These are phyloP conservation scores for Phallus indusiatus DNA, from an alignment of 768 basidiomycete species.

Conservation along the genomic window DNA sequence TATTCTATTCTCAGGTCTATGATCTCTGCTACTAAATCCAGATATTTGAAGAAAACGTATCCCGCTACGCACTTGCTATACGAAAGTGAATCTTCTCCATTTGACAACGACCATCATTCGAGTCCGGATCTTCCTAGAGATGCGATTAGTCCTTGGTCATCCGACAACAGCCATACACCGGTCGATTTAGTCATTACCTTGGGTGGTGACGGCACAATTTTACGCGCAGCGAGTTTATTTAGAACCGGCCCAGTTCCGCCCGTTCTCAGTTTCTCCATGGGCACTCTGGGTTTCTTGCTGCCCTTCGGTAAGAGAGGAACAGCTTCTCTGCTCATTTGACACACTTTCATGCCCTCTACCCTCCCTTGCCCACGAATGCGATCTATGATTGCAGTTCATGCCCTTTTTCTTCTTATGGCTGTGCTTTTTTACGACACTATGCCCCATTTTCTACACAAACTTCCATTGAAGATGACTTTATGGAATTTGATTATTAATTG, in stretches of 20 bases:
- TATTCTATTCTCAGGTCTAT: neutral
- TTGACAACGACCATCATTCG: neutral
- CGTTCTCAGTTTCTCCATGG: constrained; percentile 85
- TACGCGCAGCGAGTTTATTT: constrained; percentile 89
- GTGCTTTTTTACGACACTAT: neutral
- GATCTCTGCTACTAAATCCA: neutral
- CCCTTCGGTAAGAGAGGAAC: constrained; percentile 70
- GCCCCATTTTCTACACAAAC: neutral
- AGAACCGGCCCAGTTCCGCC: constrained; percentile 87
- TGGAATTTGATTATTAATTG: neutral
- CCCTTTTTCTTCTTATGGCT: neutral
- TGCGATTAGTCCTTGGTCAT: constrained; percentile 8
- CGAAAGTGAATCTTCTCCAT: neutral
- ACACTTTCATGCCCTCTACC: neutral
- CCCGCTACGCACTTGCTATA: constrained; percentile 4
- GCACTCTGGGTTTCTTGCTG: constrained; percentile 85
- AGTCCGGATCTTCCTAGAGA: neutral
- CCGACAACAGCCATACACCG: neutral
- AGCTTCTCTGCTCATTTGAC: neutral
- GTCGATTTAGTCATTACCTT: constrained; percentile 83
- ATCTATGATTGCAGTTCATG: neutral
- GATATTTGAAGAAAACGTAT: constrained; percentile 7
- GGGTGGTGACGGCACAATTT: constrained; percentile 91
- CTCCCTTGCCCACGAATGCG: neutral
- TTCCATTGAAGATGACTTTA: neutral